Evolutionary conservation across 1,139 yeast species (phyloP).

Genomic region (Suhomyces terraborum): DNA sequence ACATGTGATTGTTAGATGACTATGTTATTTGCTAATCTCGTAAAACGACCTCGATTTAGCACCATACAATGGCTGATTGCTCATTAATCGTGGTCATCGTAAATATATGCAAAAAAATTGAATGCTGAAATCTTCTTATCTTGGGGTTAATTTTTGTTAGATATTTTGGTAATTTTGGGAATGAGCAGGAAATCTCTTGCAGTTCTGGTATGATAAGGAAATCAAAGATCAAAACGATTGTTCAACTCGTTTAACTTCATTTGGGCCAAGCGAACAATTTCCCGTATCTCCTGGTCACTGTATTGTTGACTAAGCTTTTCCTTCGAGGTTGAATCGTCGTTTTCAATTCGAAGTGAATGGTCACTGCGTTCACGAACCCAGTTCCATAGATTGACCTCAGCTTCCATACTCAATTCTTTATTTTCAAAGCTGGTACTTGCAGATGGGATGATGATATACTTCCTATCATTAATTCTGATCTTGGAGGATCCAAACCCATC

Average conservation of each 20-base stretch:
- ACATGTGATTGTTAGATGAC: too few relatives aligned
- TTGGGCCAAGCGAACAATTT: constrained; percentile 58
- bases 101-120: not conserved
- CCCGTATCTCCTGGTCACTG: constrained; percentile 53
- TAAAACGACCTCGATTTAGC: too few relatives aligned
- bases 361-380: constrained; percentile 69
- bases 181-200: too few relatives aligned
- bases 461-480: constrained; percentile 41
- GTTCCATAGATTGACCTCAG: constrained; percentile 74
- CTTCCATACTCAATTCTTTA: constrained; percentile 37
- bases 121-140: too few relatives aligned
- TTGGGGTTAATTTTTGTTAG: not conserved
- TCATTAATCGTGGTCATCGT: not conserved
- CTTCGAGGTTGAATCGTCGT: constrained; percentile 10
- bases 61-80: too few relatives aligned
- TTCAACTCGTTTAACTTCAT: constrained; percentile 41
- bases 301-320: constrained; percentile 22
- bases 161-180: not conserved
- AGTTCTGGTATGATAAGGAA: not conserved
- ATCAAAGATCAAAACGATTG: constrained; percentile 14
- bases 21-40: too few relatives aligned
- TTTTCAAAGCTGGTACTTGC: constrained; percentile 43
- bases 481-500: constrained; percentile 20
- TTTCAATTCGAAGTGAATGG: constrained; percentile 21
- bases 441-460: constrained; percentile 50